Conservation (phyloP, 2,329 filamentous ascomycete genomes). For the Fusarium agapanthi region DNA sequence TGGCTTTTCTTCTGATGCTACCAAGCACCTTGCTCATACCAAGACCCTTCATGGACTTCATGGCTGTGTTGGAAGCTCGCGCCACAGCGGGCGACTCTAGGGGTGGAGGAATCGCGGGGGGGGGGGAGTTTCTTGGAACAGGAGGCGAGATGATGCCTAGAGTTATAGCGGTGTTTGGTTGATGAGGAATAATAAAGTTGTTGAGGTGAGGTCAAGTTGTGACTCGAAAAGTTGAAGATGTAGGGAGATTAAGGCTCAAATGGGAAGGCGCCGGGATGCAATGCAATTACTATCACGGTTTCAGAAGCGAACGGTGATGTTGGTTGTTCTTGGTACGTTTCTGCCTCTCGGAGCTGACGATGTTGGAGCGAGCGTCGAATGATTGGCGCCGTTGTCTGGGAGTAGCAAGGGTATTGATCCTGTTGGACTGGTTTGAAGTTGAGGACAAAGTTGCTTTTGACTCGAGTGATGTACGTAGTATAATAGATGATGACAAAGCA, state of each 20-base stretch:
- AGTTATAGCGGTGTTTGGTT: neutral
- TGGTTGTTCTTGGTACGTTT: conserved; percentile 19
- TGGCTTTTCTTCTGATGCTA: conserved; percentile 61
- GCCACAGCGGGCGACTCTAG: conserved; percentile 32
- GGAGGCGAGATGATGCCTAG: neutral
- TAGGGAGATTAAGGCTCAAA: conserved; percentile 24
- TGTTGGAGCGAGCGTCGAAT: conserved; percentile 31
- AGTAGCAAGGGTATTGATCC: conserved; percentile 37
- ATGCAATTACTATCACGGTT: conserved; percentile 25
- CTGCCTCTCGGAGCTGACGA: conserved; percentile 17
- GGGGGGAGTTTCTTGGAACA: conserved; percentile 9
- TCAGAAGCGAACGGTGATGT: conserved; percentile 30
- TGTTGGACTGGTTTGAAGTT: neutral
- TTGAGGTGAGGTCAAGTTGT: neutral
- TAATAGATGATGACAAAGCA: neutral
- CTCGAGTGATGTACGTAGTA: neutral
- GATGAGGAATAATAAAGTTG: neutral
- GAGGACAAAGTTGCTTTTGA: neutral
- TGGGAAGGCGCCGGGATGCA: conserved; percentile 24
- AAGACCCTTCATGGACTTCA: conserved; percentile 61
- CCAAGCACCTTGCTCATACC: conserved; percentile 66
- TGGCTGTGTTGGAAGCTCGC: conserved; percentile 39
- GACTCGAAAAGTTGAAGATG: neutral
- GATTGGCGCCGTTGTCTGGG: conserved; percentile 41
- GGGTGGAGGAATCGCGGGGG: neutral